Evolutionary conservation across 768 basidiomycete species (phyloP).

Genomic region (Suillus lakei): DNA sequence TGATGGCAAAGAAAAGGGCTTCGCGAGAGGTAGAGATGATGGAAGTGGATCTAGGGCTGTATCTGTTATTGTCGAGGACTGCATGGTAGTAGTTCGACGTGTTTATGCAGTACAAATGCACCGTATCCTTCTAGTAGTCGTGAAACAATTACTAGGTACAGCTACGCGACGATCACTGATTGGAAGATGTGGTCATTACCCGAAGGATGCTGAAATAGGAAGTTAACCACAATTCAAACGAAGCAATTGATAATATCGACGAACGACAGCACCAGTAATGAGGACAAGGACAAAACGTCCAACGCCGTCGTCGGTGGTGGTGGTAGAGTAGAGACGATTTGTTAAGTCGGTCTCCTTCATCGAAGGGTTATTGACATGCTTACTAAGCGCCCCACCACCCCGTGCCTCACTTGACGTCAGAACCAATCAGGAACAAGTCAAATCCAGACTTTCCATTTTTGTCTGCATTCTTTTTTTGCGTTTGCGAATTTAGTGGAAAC

Average conservation of each 20-base stretch:
- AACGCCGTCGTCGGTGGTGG: background rate
- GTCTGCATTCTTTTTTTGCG: background rate
- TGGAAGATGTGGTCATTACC: slow-evolving; percentile 13
- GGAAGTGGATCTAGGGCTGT: slow-evolving; percentile 10
- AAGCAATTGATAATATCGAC: background rate
- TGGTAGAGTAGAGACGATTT: background rate
- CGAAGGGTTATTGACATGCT: slow-evolving; percentile 10
- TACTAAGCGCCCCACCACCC: slow-evolving; percentile 7
- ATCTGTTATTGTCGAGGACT: slow-evolving; percentile 10
- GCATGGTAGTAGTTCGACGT: slow-evolving; percentile 20
- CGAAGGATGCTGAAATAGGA: slow-evolving; percentile 5
- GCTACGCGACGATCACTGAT: slow-evolving; percentile 15
- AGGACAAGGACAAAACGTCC: background rate
- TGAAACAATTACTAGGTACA: slow-evolving; percentile 9
- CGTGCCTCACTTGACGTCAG: background rate
- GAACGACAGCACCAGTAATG: background rate
- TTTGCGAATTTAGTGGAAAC: background rate
- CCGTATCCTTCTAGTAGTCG: background rate
- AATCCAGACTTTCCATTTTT: background rate
- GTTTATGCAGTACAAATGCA: background rate
- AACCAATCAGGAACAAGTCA: background rate
- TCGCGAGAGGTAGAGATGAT: slow-evolving; percentile 23
- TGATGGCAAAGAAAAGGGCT: slow-evolving; percentile 26
- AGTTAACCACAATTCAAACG: background rate
- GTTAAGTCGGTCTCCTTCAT: background rate